Evolutionary conservation across 352 stramenopile species (phyloP), one percentile per base, ranked within the genome.

Genomic region (Aphanomyces stellatus): DNA sequence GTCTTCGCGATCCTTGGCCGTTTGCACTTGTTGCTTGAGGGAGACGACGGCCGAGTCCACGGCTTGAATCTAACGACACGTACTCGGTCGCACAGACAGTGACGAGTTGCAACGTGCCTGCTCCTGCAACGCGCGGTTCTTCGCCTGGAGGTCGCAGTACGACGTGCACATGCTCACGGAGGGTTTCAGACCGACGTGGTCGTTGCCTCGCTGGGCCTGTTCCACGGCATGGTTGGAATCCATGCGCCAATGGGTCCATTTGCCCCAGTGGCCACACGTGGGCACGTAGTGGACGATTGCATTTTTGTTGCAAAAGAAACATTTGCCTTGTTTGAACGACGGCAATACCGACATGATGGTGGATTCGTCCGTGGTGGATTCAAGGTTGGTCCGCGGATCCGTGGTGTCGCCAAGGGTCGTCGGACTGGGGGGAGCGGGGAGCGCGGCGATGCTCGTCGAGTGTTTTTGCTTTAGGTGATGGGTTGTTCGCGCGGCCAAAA

Each of bases 161-260:
- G 85, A 93, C 6, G 85, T 93, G 67, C 85, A 93, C 85, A 93
- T 93, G 11, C 76, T 75, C 19, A 81, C 73, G 0, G 76, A 71
- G 8, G 72, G 71, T 34, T 89, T 89, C 7, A 42, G 17, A 22
- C 49, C 2, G 28, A 62, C 6, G 17, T 64, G 22, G 17, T 53
- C 25, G 35, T 64, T 51, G 22, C 56, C 56, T 51, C 41, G 40
- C 15, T 53, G 56, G n/a, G 31, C 53, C 35, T 43, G 28, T 15
- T 57, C 63, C 41, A 34, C 27, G 19, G 40, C 27, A 13, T 62
- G 25, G 24, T 62, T 56, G 6, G 60, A 60, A 13, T 83, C 85
- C 85, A 93, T 88, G 28, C 82, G 79, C 85, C 85, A 91, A 61
- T 93, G 80, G 2, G 85, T 88, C 82, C 82, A 93, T 59, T 91